Percentiles rank a stretch among this genome's conserved stretches.
Evolutionary conservation across 1,139 yeast species (phyloP).

Genomic region (Taphrina flavorubra): DNA sequence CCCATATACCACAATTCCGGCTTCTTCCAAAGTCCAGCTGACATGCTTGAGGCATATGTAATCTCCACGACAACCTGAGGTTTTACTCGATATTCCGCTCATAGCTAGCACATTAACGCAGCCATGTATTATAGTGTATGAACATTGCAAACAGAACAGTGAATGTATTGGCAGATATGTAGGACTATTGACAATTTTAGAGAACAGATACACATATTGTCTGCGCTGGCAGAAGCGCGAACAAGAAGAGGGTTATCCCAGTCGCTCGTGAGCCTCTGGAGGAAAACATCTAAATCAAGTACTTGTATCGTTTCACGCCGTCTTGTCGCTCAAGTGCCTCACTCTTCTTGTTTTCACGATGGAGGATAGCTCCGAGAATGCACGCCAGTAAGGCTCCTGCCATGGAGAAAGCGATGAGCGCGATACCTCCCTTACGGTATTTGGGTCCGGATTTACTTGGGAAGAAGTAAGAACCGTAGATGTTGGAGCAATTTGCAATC

Average conservation of each 20-base stretch:
- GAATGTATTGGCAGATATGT: background rate
- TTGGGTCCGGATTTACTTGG: background rate
- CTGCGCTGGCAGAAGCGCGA: no score
- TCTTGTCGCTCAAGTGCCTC: constrained; percentile 17
- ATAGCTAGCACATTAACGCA: no score
- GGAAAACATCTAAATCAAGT: background rate
- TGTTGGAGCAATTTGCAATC: constrained; percentile 41
- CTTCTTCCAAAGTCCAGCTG: constrained; percentile 14
- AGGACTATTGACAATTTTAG: background rate
- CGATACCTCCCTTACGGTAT: constrained; percentile 7
- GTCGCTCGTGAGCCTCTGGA: no score
- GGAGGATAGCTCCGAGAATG: constrained; percentile 7
- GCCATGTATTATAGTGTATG: constrained; percentile 3
- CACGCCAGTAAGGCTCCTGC: constrained; percentile 10
- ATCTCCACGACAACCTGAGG: constrained; percentile 5
- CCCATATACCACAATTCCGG: background rate
- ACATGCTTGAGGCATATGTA: constrained; percentile 11
- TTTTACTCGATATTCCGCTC: no score
- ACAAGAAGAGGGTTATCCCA: no score
- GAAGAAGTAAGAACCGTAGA: constrained; percentile 26
- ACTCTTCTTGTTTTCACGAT: constrained; percentile 10
- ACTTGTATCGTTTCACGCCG: constrained; percentile 13
- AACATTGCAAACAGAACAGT: background rate
- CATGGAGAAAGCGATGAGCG: constrained; percentile 2
- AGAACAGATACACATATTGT: background rate